Evolutionary conservation across 164 flowering plant species (phyloP).

Genomic region (Umbellularia californica): DNA sequence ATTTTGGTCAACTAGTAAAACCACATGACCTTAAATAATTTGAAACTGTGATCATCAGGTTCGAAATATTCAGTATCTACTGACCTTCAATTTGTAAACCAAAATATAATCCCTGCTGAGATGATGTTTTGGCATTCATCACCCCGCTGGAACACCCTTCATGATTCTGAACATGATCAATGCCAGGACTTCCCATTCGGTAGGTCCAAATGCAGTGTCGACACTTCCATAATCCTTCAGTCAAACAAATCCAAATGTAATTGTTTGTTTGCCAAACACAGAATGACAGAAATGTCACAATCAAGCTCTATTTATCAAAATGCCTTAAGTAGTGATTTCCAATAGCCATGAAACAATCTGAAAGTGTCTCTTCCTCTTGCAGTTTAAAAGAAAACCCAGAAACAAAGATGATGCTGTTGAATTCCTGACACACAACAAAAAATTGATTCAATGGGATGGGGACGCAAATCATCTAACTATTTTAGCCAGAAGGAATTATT

Average conservation of each 20-base stretch:
- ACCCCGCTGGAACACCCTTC: slow-evolving; percentile 7
- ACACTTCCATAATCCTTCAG: slow-evolving; percentile 47
- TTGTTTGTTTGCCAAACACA: slow-evolving; percentile 7
- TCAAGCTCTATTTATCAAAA: slow-evolving; percentile 1
- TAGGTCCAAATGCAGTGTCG: slow-evolving; percentile 37
- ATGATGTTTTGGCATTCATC: slow-evolving; percentile 18
- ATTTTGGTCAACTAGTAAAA: neutral
- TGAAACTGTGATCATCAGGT: neutral
- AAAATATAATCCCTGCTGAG: slow-evolving; percentile 14
- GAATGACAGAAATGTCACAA: slow-evolving; percentile 6
- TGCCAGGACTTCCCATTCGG: slow-evolving; percentile 20
- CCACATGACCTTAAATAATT: neutral
- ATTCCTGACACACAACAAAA: neutral
- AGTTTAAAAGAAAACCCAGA: neutral
- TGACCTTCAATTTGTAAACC: slow-evolving; percentile 20
- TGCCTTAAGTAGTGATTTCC: neutral
- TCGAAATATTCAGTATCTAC: slow-evolving; percentile 2
- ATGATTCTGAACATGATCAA: slow-evolving; percentile 18
- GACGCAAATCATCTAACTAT: neutral
- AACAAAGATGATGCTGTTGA: neutral
- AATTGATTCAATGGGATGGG: neutral
- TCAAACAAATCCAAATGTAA: slow-evolving; percentile 16
- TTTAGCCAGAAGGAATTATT: neutral
- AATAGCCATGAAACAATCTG: neutral
- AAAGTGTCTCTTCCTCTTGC: neutral